These are phyloP conservation scores for Trametes pubescens DNA, from an alignment of 1,284 basidiomycete species.

Conservation along the genomic window DNA sequence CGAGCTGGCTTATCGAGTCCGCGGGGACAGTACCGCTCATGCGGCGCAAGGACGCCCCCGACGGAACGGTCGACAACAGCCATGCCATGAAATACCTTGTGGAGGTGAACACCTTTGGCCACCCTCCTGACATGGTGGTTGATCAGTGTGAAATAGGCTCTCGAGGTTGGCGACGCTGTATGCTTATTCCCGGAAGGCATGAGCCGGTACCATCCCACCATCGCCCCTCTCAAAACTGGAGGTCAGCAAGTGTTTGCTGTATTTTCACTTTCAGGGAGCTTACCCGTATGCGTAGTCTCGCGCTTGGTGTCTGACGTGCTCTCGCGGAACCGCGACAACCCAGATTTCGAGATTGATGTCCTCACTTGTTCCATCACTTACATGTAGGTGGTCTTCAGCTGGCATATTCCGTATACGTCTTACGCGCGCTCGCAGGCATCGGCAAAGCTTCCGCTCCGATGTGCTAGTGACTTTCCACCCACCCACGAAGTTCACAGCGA, in stretches of 20 bases:
- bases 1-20: slow-evolving; percentile 88
- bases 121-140: not conserved
- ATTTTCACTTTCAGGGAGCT: not conserved
- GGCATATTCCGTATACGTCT: slow-evolving; percentile 5
- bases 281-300: slow-evolving; percentile 58
- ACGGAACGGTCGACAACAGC: slow-evolving; percentile 68
- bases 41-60: slow-evolving; percentile 71
- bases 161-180: slow-evolving; percentile 81
- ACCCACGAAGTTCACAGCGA: slow-evolving; percentile 72
- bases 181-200: slow-evolving; percentile 87
- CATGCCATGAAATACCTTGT: slow-evolving; percentile 73
- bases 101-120: slow-evolving; percentile 52
- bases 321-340: slow-evolving; percentile 71
- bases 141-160: slow-evolving; percentile 54
- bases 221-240: slow-evolving; percentile 86
- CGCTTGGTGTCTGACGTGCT: slow-evolving; percentile 82
- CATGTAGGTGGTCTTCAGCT: slow-evolving; percentile 55
- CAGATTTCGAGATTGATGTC: slow-evolving; percentile 75
- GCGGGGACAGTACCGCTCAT: slow-evolving; percentile 86
- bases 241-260: slow-evolving; percentile 48
- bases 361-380: slow-evolving; percentile 86
- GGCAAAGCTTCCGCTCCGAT: slow-evolving; percentile 85
- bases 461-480: slow-evolving; percentile 85
- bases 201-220: slow-evolving; percentile 83
- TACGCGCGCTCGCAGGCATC: slow-evolving; percentile 47